Percentiles rank a stretch among this genome's conserved stretches.
Conservation (phyloP, 805 yeast species). For the Barnettozyma sp. region DNA sequence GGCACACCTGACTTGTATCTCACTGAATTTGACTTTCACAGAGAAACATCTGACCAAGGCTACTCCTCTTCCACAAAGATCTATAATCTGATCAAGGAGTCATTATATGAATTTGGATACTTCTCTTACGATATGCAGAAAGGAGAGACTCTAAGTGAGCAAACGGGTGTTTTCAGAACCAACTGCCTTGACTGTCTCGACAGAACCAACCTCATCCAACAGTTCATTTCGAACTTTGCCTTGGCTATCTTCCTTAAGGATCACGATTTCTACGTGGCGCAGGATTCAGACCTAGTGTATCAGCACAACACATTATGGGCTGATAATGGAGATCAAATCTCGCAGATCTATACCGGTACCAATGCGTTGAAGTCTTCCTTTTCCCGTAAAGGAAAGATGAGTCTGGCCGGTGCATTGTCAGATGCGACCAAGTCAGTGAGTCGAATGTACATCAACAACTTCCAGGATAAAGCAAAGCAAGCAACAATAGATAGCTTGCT, state of each 20-base stretch:
- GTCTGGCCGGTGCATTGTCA: slow-evolving; percentile 91
- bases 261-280: slow-evolving; percentile 30
- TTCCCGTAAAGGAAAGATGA: slow-evolving; percentile 93
- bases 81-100: slow-evolving; percentile 53
- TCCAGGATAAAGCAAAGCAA: slow-evolving; percentile 87
- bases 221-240: slow-evolving; percentile 70
- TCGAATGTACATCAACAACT: slow-evolving; percentile 91
- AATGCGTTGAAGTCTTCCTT: slow-evolving; percentile 94
- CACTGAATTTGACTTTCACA: slow-evolving; percentile 91
- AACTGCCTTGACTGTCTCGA: slow-evolving; percentile 95
- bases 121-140: slow-evolving; percentile 59
- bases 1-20: slow-evolving; percentile 40
- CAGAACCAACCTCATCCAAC: slow-evolving; percentile 85
- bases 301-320: slow-evolving; percentile 93
- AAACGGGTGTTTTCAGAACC: slow-evolving; percentile 85
- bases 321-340: slow-evolving; percentile 94
- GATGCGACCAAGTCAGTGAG: slow-evolving; percentile 96
- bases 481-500: slow-evolving; percentile 79
- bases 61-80: slow-evolving; percentile 77
- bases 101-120: slow-evolving; percentile 75
- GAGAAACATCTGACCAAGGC: slow-evolving; percentile 85
- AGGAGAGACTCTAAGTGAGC: slow-evolving; percentile 58
- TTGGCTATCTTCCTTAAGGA: slow-evolving; percentile 47
- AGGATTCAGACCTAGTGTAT: slow-evolving; percentile 50
- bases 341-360: slow-evolving; percentile 95